Conservation (phyloP, 345 rosid species). For the Eucalyptus viminalis region DNA sequence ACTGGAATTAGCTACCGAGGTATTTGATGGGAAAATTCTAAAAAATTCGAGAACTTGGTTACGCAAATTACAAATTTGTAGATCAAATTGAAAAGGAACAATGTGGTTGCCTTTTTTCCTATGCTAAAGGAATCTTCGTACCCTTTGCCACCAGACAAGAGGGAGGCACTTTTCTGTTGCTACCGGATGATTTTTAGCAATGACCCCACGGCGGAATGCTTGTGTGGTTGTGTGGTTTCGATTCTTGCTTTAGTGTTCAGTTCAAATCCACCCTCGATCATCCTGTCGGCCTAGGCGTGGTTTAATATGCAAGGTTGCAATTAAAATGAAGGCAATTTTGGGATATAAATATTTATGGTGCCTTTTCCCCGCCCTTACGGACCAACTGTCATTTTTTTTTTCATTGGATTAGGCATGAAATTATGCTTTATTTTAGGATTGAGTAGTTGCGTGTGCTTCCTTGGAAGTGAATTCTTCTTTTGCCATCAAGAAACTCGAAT, state of each 20-base stretch:
- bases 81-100: not conserved
- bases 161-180: not conserved
- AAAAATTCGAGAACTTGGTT: not conserved
- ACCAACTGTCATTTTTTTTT: not conserved
- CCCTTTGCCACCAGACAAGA: not conserved
- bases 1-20: not conserved
- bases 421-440: not conserved
- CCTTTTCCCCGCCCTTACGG: not conserved
- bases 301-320: not conserved
- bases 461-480: not conserved
- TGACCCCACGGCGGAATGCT: not conserved
- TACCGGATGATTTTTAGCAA: not conserved
- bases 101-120: not conserved
- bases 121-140: not conserved
- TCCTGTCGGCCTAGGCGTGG: not conserved
- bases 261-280: not conserved
- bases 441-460: not conserved
- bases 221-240: not conserved
- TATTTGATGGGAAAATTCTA: not conserved
- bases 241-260: not conserved
- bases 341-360: not conserved
- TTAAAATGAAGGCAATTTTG: not conserved
- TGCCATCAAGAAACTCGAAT: not conserved
- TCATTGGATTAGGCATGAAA: not conserved
- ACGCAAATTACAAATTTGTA: not conserved